Base-by-base conservation (phyloP, 2,329 filamentous ascomycete genomes). In the Hypoxylon sp. region DNA sequence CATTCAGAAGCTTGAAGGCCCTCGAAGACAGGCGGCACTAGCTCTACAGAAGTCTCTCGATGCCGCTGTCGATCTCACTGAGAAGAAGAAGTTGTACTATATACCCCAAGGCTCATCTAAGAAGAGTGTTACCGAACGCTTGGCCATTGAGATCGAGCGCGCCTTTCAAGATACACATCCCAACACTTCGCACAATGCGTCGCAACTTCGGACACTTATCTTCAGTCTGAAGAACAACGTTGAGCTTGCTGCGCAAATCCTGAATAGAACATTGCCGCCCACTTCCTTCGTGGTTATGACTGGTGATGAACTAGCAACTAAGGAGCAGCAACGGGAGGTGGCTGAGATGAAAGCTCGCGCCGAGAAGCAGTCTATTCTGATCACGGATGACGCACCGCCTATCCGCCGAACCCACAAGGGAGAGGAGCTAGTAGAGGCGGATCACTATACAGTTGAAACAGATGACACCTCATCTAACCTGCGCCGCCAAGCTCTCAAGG, bases 381-480 rank as follows among this genome's bases (percentile, higher is more conserved):
- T 95, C 64, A 87, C 93, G 12, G 88, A 92, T 19, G 88, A 91
- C 16, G 85, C 88, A 51, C 93, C 94, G 3, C 89, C 94, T 2
- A 90, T 97, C 61, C 88, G 94, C 73, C 89, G 92, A 71, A 97
- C 95, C 1, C 95, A 98, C 81, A 98, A 98, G 78, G 96, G 96
- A 11, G 94, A 97, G 63, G 96, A 98, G 76, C 79, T 97, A 14
- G 86, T 98, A 14, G 94, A 95, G 67, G 89, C 91, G 47, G 93
- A 96, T 32, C 84, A 80, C n/a, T 77, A 79, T 37, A 73, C 67
- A 21, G 70, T 75, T 16, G 70, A 74, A 1, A 74, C 70, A 23
- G 78, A 80, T 39, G 82, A 82, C 46, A 78, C 76, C 4, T 77
- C 79, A 2, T 78, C 79, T 0, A 74, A 76, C 12, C 68, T 78